Evolutionary conservation across 176 grass and related monocot genomes (phyloP).

Genomic region (Triticum aestivum): IWGSC_CS_RefSeq_v2.1 NC_057799.1:382263340-382263839

Average conservation of each 20-base stretch:
- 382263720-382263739: neutral
- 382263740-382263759: neutral
- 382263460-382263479: neutral
- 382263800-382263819: no score
- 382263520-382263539: neutral
- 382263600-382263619: neutral
- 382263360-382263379: conserved; percentile 4
- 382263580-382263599: neutral
- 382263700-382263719: neutral
- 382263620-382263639: neutral
- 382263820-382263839: no score
- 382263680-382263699: neutral
- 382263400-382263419: neutral
- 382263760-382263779: neutral
- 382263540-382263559: neutral
- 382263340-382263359: conserved; percentile 7
- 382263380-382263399: neutral
- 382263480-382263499: neutral
- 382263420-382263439: neutral
- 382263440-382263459: neutral
- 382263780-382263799: neutral
- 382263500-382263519: neutral
- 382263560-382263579: neutral
- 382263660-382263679: neutral
- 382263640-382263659: neutral